Conservation (phyloP, 208 protist species). For the Strigomonas culicis region DNA sequence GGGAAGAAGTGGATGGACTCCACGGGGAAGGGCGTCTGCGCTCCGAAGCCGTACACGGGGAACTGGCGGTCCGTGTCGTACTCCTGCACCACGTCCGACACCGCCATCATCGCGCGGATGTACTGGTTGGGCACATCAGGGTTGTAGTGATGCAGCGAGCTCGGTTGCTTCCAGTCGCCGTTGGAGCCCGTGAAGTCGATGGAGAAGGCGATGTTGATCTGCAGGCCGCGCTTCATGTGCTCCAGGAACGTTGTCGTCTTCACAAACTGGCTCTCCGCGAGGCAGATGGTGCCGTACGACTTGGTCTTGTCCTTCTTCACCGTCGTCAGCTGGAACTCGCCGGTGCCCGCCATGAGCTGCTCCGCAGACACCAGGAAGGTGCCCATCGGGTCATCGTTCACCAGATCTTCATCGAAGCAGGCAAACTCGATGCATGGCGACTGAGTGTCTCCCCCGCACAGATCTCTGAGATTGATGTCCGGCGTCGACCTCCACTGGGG, state of each 20-base stretch:
- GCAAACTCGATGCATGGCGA: conserved; percentile 18
- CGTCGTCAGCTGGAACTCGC: conserved; percentile 11
- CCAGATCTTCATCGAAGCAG: conserved; percentile 22
- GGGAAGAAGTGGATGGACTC: conserved; percentile 54
- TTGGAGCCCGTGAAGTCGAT: conserved; percentile 82
- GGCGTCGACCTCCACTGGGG: conserved; percentile 33
- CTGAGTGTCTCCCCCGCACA: conserved; percentile 25
- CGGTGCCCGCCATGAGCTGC: conserved; percentile 9
- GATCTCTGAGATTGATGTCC: conserved; percentile 20
- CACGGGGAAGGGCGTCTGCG: conserved; percentile 27
- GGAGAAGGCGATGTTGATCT: conserved; percentile 63
- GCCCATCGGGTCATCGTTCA: conserved; percentile 19
- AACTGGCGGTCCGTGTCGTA: conserved; percentile 49
- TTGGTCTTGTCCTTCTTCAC: conserved; percentile 27
- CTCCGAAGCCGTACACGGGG: conserved; percentile 43
- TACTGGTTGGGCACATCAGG: conserved; percentile 32
- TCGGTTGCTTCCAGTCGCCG: conserved; percentile 31
- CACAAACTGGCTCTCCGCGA: conserved; percentile 18
- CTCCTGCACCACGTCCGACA: conserved; percentile 38
- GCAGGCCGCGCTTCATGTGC: conserved; percentile 37
- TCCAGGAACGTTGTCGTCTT: conserved; percentile 43
- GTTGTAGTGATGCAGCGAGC: conserved; percentile 57
- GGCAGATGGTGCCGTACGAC: conserved; percentile 26
- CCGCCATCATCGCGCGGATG: conserved; percentile 37
- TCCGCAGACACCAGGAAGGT: conserved; percentile 15